Evolutionary conservation across 345 rosid genomes (phyloP).

Genomic region (Clausena lansium): DNA sequence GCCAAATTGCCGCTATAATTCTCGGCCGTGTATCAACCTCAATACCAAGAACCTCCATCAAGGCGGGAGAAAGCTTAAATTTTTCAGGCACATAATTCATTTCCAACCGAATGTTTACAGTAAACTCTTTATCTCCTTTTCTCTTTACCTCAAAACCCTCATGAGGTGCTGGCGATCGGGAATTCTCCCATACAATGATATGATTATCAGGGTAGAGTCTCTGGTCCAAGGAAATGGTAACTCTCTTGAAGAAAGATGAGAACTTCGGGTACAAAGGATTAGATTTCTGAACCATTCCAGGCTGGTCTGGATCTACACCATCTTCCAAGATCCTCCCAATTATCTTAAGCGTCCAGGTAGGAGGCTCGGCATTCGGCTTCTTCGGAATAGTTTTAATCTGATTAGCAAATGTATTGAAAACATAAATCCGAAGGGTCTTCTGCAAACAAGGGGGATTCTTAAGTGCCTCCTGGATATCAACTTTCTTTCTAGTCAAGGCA

Average conservation of each 20-base stretch:
- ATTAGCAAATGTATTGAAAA: constrained; percentile 85
- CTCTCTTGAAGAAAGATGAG: constrained; percentile 91
- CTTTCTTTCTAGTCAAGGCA: constrained; percentile 84
- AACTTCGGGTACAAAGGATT: constrained; percentile 77
- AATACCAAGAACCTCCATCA: constrained; percentile 93
- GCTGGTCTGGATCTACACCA: constrained; percentile 89
- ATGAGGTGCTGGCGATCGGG: constrained; percentile 86
- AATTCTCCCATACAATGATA: constrained; percentile 80
- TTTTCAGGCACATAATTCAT: constrained; percentile 93
- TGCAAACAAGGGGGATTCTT: constrained; percentile 89
- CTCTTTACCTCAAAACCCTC: constrained; percentile 99
- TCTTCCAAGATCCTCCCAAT: constrained; percentile 95
- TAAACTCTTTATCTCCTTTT: constrained; percentile 89
- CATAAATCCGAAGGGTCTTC: constrained; percentile 86
- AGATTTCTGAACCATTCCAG: constrained; percentile 71
- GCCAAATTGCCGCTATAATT: constrained; percentile 98
- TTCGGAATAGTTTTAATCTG: constrained; percentile 76
- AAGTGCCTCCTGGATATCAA: constrained; percentile 94
- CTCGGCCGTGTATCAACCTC: constrained; percentile 97
- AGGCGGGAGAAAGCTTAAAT: constrained; percentile 83
- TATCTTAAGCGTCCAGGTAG: constrained; percentile 91
- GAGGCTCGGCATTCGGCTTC: constrained; percentile 86
- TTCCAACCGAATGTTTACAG: constrained; percentile 74
- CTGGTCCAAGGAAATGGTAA: constrained; percentile 82
- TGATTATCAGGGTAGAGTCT: constrained; percentile 90